Evolutionary conservation across 805 yeast species (phyloP).

Genomic region (Tetrapisispora iriomotensis): DNA sequence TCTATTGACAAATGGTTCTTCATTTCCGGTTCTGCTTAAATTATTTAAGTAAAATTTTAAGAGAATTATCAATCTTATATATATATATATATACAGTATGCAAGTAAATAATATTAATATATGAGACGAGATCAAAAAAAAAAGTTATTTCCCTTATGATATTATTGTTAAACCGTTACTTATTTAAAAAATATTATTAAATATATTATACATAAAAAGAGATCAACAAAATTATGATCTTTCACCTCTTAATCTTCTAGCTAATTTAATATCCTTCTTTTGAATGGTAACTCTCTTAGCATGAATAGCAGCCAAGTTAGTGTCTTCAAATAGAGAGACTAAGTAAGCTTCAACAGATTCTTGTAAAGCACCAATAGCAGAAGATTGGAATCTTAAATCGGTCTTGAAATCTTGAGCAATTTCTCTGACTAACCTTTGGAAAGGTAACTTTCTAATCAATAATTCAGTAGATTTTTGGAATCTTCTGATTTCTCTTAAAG

Average conservation of each 20-base stretch:
- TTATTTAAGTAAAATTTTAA: neutral
- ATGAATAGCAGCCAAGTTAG: slow-evolving; percentile 96
- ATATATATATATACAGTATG: neutral
- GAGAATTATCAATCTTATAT: neutral
- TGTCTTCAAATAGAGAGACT: slow-evolving; percentile 93
- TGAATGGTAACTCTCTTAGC: slow-evolving; percentile 98
- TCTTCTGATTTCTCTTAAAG: slow-evolving; percentile 93
- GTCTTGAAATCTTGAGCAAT: slow-evolving; percentile 91
- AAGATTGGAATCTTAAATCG: slow-evolving; percentile 91
- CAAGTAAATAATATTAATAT: neutral
- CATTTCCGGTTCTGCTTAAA: slow-evolving; percentile 68
- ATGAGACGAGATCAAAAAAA: neutral
- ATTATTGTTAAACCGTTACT: slow-evolving; percentile 4
- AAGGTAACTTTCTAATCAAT: slow-evolving; percentile 90
- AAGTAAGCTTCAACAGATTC: slow-evolving; percentile 98
- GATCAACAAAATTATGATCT: slow-evolving; percentile 46
- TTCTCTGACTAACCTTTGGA: slow-evolving; percentile 94
- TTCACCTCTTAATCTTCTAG: slow-evolving; percentile 97
- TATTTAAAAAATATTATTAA: slow-evolving; percentile 2
- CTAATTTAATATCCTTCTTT: slow-evolving; percentile 96
- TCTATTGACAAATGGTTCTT: slow-evolving; percentile 98
- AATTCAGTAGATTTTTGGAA: slow-evolving; percentile 95
- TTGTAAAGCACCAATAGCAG: slow-evolving; percentile 95
- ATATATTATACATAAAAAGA: slow-evolving; percentile 4
- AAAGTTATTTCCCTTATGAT: slow-evolving; percentile 2